Base-by-base conservation (phyloP, 2,329 filamentous ascomycete genomes). In the Niveomyces coronatus region DNA sequence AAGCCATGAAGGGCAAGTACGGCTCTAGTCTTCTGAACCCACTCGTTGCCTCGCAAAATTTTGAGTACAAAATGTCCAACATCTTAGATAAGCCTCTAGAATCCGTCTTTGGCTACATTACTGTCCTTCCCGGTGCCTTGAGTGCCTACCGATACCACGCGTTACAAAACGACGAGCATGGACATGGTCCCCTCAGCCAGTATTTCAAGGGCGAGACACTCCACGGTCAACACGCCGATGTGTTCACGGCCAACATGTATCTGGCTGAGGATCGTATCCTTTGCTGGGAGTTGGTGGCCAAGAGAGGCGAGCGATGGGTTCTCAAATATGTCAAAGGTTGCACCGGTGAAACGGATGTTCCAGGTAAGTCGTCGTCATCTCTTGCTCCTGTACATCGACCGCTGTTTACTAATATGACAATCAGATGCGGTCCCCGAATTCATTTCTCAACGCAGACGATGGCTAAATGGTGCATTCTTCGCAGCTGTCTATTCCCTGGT, bases 51-150 rank as follows among this genome's bases (percentile, higher is more conserved):
- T 94, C 87, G 31, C 91, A 98, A 53, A 98, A 98, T 57, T 98
- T 98, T 49, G 91, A 98, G 66, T 98, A 98, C 69, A 98, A 98
- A 62, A 95, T 98, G 86, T 94, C 87, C 28, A 98, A 98, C 52
- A 98, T 98, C 52, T 70, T 98, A 18, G 91, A 98, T 58, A 98
- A 98, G 60, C 91, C 91, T 0, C 68, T 98, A 3, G 91, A 98
- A 58, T 94, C 86, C 0, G 89, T 94, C 1, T 98, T 98, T 57
- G 91, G 91, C 2, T 98, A 96, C 56, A 98, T 98, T 49, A 96
- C 89, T 5, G 91, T 98, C 49, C 66, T 98, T 47, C 93, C 91
- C 0, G 93, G 91, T 60, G 91, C 91, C 1, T 73, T 98, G 37
- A 94, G 85, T 55, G 91, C 91, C 2, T 98, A 98, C 57, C 77